Base-by-base conservation (phyloP, 176 grass and related monocot genomes). In the Pontederia crassipes region DNA sequence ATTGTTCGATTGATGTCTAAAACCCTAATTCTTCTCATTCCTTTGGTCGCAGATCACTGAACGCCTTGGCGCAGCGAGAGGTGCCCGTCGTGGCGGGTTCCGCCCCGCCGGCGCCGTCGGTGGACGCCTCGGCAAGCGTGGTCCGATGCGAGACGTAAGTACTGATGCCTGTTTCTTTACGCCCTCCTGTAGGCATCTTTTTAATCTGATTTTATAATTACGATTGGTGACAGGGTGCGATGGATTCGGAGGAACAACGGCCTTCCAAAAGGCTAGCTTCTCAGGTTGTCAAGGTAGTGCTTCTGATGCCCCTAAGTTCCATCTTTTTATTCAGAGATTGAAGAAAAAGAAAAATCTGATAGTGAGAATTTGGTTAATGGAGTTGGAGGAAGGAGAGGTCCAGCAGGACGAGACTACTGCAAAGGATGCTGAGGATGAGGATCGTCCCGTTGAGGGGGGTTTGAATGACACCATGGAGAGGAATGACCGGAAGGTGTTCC, bases 1-100 rank as follows among this genome's bases (percentile, higher is more conserved):
- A 40, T 40, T 40, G 32, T 3, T 40, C 6, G 32, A 40, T 4
- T 7, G 32, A 40, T 40, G 20, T 65, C 62, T 75, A 49, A 77
- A 49, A 62, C 54, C 46, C 52, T 74, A 35, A 48, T 28, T 72
- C 53, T 18, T 54, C 20, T 24, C 20, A 1, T 24, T 24, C 20
- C 27, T 74, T 77, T 28, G 49, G 26, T 17, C 40, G 64, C 81
- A 92, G 93, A 98, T 98, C 77, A 91, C 73, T 17, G 93, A 98
- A 74, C 79, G 93, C 58, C 84, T 98, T 11, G 77, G 87, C 48
- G 93, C 91, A 71, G 87, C 93, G 46, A 83, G 84, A 45, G 93
- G 93, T 45, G 66, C 92, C 53, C 93, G 93, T 17, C 87, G 87
- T 24, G 76, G 54, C 14, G 59, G 61, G 2, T 51, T 57, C 2